These are phyloP conservation scores for Debaryomyces nepalensis DNA, from an alignment of 1,139 yeast species.

Conservation along the genomic window DNA sequence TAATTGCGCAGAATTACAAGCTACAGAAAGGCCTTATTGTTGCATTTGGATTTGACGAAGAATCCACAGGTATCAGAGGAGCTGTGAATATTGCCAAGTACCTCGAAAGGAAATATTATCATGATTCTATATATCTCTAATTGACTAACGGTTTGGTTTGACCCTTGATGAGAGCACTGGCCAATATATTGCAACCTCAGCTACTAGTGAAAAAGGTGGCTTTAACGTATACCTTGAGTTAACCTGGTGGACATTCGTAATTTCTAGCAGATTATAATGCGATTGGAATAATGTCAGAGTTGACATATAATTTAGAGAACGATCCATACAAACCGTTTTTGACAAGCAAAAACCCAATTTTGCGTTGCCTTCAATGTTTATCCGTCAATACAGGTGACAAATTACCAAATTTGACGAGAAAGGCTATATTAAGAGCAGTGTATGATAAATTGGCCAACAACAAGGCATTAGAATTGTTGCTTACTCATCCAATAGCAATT, in stretches of 20 bases:
- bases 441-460: conserved; percentile 31
- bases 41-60: conserved; percentile 40
- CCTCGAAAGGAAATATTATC: conserved; percentile 32
- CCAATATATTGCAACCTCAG: conserved; percentile 40
- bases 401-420: conserved; percentile 13
- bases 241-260: conserved; percentile 50
- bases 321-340: conserved; percentile 37
- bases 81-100: conserved; percentile 25
- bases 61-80: conserved; percentile 32
- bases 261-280: conserved; percentile 50
- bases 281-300: conserved; percentile 45
- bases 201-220: conserved; percentile 48
- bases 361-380: conserved; percentile 42
- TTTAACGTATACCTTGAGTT: conserved; percentile 36
- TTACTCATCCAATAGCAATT: conserved; percentile 20
- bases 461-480: conserved; percentile 24
- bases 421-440: conserved; percentile 33
- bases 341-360: conserved; percentile 44
- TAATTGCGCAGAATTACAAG: conserved; percentile 22
- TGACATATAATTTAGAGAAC: conserved; percentile 39
- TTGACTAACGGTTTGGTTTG: no score
- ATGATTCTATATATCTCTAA: conserved; percentile 40
- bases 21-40: conserved; percentile 31
- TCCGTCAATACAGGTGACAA: conserved; percentile 40
- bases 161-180: conserved; percentile 49